These are phyloP conservation scores for Metschnikowia dekortorum DNA, from an alignment of 805 yeast genomes.

Conservation along the genomic window DNA sequence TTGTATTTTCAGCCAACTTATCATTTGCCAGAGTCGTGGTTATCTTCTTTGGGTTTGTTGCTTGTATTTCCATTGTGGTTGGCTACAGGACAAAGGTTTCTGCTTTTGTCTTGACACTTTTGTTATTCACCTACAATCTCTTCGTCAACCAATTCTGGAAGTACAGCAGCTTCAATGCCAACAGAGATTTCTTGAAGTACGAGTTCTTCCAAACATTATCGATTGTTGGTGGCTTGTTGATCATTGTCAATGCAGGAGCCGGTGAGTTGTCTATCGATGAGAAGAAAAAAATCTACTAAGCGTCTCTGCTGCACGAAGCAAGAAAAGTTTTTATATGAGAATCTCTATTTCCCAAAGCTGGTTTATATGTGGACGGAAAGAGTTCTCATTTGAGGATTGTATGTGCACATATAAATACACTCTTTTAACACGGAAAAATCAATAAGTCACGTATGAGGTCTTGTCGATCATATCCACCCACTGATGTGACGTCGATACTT, in stretches of 20 bases:
- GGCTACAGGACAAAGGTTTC: slow-evolving; percentile 92
- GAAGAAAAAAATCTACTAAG: slow-evolving; percentile 83
- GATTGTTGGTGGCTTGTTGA: slow-evolving; percentile 87
- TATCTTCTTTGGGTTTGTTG: slow-evolving; percentile 63
- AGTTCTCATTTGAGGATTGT: not conserved
- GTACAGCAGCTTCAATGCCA: slow-evolving; percentile 61
- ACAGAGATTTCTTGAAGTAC: slow-evolving; percentile 84
- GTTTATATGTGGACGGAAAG: not conserved
- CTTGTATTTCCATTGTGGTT: slow-evolving; percentile 74
- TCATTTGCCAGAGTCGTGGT: slow-evolving; percentile 58
- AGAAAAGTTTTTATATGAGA: not conserved
- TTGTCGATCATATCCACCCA: too few species aligned
- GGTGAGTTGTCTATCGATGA: slow-evolving; percentile 92
- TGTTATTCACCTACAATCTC: slow-evolving; percentile 72
- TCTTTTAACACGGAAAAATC: not conserved
- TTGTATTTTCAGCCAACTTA: slow-evolving; percentile 74
- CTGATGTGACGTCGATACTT: too few species aligned
- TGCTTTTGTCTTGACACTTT: slow-evolving; percentile 64
- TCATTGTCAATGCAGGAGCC: slow-evolving; percentile 94
- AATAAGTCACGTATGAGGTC: not conserved
- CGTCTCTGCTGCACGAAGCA: not conserved
- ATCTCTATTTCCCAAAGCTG: not conserved
- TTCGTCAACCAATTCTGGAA: slow-evolving; percentile 87
- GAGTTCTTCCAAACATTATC: slow-evolving; percentile 93
- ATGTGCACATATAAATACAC: not conserved